Base-by-base conservation (phyloP, 208 protist genomes). In the Leishmania braziliensis region DNA sequence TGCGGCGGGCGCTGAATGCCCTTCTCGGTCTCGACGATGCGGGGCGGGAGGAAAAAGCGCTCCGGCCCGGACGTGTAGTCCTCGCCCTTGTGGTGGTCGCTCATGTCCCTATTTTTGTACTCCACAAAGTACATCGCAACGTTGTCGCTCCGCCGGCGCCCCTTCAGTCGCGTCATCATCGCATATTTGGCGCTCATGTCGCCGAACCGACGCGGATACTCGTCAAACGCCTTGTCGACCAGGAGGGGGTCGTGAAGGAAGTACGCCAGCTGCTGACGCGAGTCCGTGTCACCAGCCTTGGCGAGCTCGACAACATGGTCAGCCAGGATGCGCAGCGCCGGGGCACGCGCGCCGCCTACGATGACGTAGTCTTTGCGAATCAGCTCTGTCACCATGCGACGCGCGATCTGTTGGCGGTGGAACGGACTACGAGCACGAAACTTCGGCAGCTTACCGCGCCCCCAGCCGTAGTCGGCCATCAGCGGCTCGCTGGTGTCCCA, bases 161-260 rank as follows among this genome's bases (percentile, higher is more conserved):
- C 88, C n/a, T 89, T 87, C 23, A 98, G 86, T 5, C 89, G 90
- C 18, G 93, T 96, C 93, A 98, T 96, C 92, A 96, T 96, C 46
- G 91, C 92, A 75, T 96, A 98, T 79, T 96, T 97, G 26, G 86
- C 77, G 71, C 89, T 85, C 93, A 97, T 95, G 56, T 98, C 93
- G 23, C 80, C 79, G 73, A 98, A 98, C 39, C 95, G 89, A 0
- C 92, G 88, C 43, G 95, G 95, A 82, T 96, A 97, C 89, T 98
- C 95, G 81, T 98, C 95, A 78, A 98, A 98, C 3, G 95, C 95
- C 86, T 98, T 98, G 79, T 98, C 95, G 6, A 98, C 95, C 92
- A 98, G 95, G 39, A 97, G 86, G 26, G 93, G 93, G 75, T 98
- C 95, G 26, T 95, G 91, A 65, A 98, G 88, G 71, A 96, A 98